Evolutionary conservation across 371 early-diverging fungal genomes (phyloP).

Genomic region (Syncephalis plumigaleata): DNA sequence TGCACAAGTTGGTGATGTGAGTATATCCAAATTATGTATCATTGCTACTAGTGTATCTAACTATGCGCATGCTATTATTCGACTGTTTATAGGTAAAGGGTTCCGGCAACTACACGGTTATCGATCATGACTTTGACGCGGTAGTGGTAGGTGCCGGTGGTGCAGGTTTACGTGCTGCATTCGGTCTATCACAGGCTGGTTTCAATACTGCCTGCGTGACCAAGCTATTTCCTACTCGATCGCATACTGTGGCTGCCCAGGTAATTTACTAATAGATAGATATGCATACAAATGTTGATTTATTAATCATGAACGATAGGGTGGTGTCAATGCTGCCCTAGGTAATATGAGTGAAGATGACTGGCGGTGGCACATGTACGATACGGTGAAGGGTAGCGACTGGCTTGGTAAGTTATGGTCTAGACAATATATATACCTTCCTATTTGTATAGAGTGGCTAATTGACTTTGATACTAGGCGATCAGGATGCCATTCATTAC

Average conservation of each 20-base stretch:
- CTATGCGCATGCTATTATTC: background rate
- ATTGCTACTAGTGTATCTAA: background rate
- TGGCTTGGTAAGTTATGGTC: slow-evolving; percentile 56
- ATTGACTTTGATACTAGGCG: too few species aligned
- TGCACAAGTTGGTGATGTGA: slow-evolving; percentile 43
- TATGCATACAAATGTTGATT: background rate
- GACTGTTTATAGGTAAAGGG: background rate
- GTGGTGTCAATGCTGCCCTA: slow-evolving; percentile 97
- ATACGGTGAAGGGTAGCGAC: slow-evolving; percentile 96
- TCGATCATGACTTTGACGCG: slow-evolving; percentile 96
- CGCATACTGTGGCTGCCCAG: slow-evolving; percentile 97
- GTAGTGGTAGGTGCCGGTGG: slow-evolving; percentile 97
- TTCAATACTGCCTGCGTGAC: slow-evolving; percentile 97
- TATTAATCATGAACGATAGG: slow-evolving; percentile 19
- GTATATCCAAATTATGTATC: background rate
- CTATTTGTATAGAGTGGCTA: background rate
- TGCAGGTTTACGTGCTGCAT: slow-evolving; percentile 95
- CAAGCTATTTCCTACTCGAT: slow-evolving; percentile 96
- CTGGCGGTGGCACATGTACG: slow-evolving; percentile 99
- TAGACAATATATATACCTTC: background rate
- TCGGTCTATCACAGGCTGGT: slow-evolving; percentile 94
- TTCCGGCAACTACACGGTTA: slow-evolving; percentile 62
- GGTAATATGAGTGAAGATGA: slow-evolving; percentile 98
- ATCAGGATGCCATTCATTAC: slow-evolving; percentile 98
- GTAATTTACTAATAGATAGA: slow-evolving; percentile 12